These are phyloP conservation scores for Reticulascus tulasneorum DNA, from an alignment of 2,329 filamentous ascomycete species.

Conservation along the genomic window DNA sequence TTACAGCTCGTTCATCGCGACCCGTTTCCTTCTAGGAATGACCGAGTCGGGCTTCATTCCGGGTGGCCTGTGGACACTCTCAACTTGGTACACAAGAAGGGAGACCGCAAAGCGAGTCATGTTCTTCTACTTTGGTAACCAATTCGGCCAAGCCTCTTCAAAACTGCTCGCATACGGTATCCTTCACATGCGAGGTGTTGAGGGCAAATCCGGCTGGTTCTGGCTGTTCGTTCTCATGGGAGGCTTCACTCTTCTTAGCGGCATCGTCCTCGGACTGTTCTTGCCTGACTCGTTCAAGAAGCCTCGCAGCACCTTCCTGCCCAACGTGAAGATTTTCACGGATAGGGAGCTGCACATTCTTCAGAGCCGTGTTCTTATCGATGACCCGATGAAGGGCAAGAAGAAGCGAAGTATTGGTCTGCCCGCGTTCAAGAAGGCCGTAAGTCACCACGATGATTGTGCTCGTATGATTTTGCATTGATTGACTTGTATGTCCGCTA, in stretches of 20 bases:
- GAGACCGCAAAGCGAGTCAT: conserved; percentile 50
- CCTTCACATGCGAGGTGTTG: conserved; percentile 45
- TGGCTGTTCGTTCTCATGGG: conserved; percentile 54
- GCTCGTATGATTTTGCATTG: too few relatives aligned
- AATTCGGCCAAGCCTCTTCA: conserved; percentile 41
- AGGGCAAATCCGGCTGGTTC: conserved; percentile 49
- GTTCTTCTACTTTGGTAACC: conserved; percentile 54
- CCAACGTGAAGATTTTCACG: conserved; percentile 28
- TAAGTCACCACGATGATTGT: conserved; percentile 17
- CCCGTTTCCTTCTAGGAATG: conserved; percentile 48
- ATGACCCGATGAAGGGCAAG: conserved; percentile 41
- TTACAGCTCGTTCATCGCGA: conserved; percentile 43
- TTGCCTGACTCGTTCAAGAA: conserved; percentile 42
- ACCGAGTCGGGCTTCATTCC: conserved; percentile 54
- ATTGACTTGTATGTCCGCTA: background rate
- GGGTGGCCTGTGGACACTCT: conserved; percentile 45
- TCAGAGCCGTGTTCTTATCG: conserved; percentile 33
- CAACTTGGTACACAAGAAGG: conserved; percentile 50
- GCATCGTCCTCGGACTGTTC: conserved; percentile 36
- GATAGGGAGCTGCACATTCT: conserved; percentile 38
- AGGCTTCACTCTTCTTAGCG: conserved; percentile 42
- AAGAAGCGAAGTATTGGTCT: conserved; percentile 45
- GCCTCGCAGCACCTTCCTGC: conserved; percentile 37
- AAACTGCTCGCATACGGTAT: conserved; percentile 41
- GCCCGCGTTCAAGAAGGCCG: conserved; percentile 39